A percentile compares a stretch with the other conserved stretches of the same genome.
Conservation (phyloP, 345 rosid genomes). For the Hibiscus trionum region DNA sequence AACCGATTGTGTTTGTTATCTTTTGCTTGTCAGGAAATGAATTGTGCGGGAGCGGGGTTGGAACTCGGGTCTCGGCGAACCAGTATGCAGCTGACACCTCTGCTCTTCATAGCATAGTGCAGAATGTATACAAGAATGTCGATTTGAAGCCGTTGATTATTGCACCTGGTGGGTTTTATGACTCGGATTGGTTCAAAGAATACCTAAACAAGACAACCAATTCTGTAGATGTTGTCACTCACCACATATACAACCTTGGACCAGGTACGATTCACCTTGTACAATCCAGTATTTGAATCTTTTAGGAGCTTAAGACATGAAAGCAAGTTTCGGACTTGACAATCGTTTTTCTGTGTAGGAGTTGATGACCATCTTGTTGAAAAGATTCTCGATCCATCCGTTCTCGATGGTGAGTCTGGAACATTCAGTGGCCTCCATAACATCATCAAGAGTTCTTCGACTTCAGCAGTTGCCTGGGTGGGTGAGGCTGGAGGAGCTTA, state of each 20-base stretch:
- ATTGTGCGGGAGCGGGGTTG: conserved; percentile 71
- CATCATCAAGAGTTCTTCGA: conserved; percentile 42
- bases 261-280: conserved; percentile 46
- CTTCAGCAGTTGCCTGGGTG: conserved; percentile 72
- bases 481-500: conserved; percentile 97
- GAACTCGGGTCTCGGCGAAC: conserved; percentile 56
- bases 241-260: conserved; percentile 91
- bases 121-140: conserved; percentile 32
- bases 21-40: conserved; percentile 60
- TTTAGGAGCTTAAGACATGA: conserved; percentile 1
- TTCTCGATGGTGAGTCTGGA: conserved; percentile 47
- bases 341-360: conserved; percentile 30
- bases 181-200: conserved; percentile 55
- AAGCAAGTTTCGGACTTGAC: conserved; percentile 13
- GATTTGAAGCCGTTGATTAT: conserved; percentile 55
- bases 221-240: conserved; percentile 57
- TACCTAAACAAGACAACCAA: conserved; percentile 42
- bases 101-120: conserved; percentile 41
- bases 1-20: neutral
- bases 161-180: conserved; percentile 92
- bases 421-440: conserved; percentile 48
- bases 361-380: conserved; percentile 53
- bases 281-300: neutral
- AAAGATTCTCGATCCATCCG: conserved; percentile 66
- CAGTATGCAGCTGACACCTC: conserved; percentile 72